Percentiles rank a stretch among this genome's conserved stretches.
These are phyloP conservation scores for Fusarium humuli DNA, from an alignment of 2,329 filamentous ascomycete genomes.

Conservation along the genomic window DNA sequence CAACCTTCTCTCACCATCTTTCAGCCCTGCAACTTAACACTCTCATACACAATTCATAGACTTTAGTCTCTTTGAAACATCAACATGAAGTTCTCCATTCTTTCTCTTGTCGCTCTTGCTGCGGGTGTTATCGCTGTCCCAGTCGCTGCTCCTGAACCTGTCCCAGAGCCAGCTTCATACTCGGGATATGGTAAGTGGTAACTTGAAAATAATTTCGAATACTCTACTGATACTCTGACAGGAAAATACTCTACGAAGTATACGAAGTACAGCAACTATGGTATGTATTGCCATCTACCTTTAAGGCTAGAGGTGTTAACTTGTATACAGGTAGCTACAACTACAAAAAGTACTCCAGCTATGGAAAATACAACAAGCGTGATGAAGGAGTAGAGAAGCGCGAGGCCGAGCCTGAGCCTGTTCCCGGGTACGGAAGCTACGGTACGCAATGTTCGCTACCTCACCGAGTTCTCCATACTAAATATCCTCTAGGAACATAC, in stretches of 20 bases:
- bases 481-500: background rate
- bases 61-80: background rate
- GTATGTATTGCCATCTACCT: background rate
- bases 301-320: background rate
- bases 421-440: background rate
- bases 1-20: slow-evolving; percentile 10
- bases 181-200: slow-evolving; percentile 10
- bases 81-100: slow-evolving; percentile 49
- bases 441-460: background rate
- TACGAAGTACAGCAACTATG: background rate
- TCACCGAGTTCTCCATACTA: background rate
- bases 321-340: slow-evolving; percentile 2
- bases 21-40: background rate
- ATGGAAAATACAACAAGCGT: slow-evolving; percentile 21
- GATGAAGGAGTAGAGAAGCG: slow-evolving; percentile 5
- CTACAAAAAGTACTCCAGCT: slow-evolving; percentile 26
- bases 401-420: slow-evolving; percentile 15
- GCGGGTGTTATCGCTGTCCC: slow-evolving; percentile 43
- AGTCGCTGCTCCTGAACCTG: slow-evolving; percentile 33
- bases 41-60: background rate
- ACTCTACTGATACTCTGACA: background rate
- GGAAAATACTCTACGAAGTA: slow-evolving; percentile 13
- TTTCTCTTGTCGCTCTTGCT: slow-evolving; percentile 43
- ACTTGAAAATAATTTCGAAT: background rate
- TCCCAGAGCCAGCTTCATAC: slow-evolving; percentile 16